Base-by-base conservation (phyloP, 257 asterid genomes). In the Plectranthus barbatus region DNA sequence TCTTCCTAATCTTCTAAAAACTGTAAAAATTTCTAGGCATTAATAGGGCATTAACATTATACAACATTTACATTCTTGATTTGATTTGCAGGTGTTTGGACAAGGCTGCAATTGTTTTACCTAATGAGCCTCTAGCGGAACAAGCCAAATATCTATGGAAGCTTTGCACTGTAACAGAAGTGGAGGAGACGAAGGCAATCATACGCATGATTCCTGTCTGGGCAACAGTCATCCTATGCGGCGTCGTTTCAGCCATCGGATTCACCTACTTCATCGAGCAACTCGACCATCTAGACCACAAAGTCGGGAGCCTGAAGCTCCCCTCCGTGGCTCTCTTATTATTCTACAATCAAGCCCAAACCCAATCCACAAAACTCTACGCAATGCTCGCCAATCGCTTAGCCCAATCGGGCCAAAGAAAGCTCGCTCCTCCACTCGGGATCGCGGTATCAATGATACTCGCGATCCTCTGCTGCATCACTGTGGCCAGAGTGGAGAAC, bases 401-500 rank as follows among this genome's bases (percentile, higher is more conserved):
- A 11, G 69, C 21, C 19, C 4, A 0, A 37, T 15, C 68, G 3
- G 45, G 73, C 6, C 47, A 37, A 9, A 54, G 64, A 62, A 73
- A 61, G 62, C 17, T 40, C 0, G 72, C 75, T 6, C 82, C 84
- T 4, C 10, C 65, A 1, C 9, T 73, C 0, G 85, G 85, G 29
- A 57, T 81, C 1, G 47, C 52, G 6, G 14, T 69, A 15, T 69
- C 86, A 0, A 73, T 84, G 79, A 40, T 77, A 7, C 66, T 72
- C 7, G 71, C 77, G 0, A 37, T 71, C 9, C 71, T 82, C 1
- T 78, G 87, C 51, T 80, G 85, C 68, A 71, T 85, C 2, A 70
- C 76, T 1, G 84, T 85, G 6, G 87, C 87, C 13, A 66, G 41
- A 54, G 85, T 76, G 19, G 94, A 85, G 61, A 15, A 55, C 0